phyloP scores from a whole-genome alignment of 1,284 basidiomycete genomes.

The Lentinula novae-zelandiae region DNA sequence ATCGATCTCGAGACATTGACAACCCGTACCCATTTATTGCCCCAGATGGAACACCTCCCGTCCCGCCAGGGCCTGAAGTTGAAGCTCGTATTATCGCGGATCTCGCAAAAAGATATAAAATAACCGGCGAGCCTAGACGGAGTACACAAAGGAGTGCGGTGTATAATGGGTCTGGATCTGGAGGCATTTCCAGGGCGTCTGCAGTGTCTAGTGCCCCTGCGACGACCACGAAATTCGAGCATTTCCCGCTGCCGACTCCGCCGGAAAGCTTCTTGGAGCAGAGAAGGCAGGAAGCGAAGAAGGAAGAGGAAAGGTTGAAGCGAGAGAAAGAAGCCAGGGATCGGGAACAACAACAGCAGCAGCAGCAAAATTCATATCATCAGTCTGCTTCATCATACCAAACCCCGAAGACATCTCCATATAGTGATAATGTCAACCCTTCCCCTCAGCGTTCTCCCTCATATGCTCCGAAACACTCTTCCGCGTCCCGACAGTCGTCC shows the following conservation, averaged over 20 bases:
- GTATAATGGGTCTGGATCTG: background rate
- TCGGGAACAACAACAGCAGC: background rate
- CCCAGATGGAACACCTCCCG: constrained; percentile 1
- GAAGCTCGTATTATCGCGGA: background rate
- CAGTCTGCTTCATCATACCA: constrained; percentile 3
- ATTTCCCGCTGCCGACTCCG: constrained; percentile 7
- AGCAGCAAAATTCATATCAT: background rate
- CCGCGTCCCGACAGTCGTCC: background rate
- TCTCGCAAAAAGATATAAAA: background rate
- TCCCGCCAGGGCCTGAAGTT: background rate
- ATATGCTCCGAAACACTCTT: background rate
- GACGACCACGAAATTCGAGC: background rate
- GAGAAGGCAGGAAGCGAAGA: background rate
- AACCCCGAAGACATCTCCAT: background rate
- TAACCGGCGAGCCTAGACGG: background rate
- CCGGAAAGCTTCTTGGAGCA: constrained; percentile 4
- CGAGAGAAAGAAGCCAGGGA: background rate
- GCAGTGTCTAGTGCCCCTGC: background rate
- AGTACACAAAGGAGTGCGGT: background rate
- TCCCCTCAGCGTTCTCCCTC: constrained; percentile 4
- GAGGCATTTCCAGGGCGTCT: too few relatives aligned
- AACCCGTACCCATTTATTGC: background rate
- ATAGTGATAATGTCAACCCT: background rate
- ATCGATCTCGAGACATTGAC: background rate
- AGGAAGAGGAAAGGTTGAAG: background rate